Evolutionary conservation across 768 basidiomycete species (phyloP).

Genomic region (Mycena capillaripes): DNA sequence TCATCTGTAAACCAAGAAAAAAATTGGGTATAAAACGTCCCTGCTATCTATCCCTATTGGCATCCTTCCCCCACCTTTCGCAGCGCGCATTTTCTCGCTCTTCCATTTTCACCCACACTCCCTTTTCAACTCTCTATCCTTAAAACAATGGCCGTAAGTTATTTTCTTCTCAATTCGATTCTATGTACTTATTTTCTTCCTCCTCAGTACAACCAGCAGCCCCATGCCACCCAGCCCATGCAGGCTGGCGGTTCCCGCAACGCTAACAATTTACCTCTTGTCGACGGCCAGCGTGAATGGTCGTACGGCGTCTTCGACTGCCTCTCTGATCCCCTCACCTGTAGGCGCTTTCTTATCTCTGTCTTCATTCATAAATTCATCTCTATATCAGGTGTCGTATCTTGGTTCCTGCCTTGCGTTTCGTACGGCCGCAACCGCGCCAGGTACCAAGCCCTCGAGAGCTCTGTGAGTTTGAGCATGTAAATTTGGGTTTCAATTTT

Average conservation of each 20-base stretch:
- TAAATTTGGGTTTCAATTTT: not conserved
- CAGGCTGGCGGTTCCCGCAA: slow-evolving; percentile 34
- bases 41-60: not conserved
- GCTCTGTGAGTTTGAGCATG: not conserved
- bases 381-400: slow-evolving; percentile 27
- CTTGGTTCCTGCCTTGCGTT: slow-evolving; percentile 39
- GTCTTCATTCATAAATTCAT: not conserved
- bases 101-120: slow-evolving; percentile 14
- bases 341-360: not conserved
- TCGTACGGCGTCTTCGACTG: slow-evolving; percentile 36
- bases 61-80: slow-evolving; percentile 7
- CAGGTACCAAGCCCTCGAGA: slow-evolving; percentile 35
- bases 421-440: slow-evolving; percentile 37
- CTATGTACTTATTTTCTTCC: not conserved
- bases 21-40: slow-evolving; percentile 24
- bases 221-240: slow-evolving; percentile 37
- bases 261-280: slow-evolving; percentile 31
- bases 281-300: slow-evolving; percentile 37
- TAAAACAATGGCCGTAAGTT: slow-evolving; percentile 32
- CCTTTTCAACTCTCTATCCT: slow-evolving; percentile 9
- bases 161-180: not conserved
- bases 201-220: slow-evolving; percentile 35
- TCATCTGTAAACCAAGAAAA: slow-evolving; percentile 16
- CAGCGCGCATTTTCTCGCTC: slow-evolving; percentile 24
- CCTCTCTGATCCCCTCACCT: slow-evolving; percentile 33